Conservation (phyloP, 1,284 basidiomycete species). For the Ganoderma sinense region DNA sequence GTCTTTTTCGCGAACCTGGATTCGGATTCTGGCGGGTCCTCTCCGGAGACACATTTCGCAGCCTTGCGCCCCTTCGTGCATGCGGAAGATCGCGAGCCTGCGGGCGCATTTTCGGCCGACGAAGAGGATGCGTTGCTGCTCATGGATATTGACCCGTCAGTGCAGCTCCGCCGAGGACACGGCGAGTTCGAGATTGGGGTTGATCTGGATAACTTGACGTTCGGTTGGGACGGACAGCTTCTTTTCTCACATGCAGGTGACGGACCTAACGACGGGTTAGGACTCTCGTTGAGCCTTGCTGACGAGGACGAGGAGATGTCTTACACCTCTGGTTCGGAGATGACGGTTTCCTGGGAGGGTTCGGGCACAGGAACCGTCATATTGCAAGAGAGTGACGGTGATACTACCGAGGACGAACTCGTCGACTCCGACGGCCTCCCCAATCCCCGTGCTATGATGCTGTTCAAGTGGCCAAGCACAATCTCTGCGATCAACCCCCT, state of each 20-base stretch:
- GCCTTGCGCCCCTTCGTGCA: slow-evolving; percentile 39
- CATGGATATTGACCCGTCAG: slow-evolving; percentile 41
- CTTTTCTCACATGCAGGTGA: slow-evolving; percentile 26
- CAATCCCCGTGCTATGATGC: slow-evolving; percentile 74
- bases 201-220: slow-evolving; percentile 37
- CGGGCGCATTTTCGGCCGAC: slow-evolving; percentile 36
- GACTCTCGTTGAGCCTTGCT: slow-evolving; percentile 25
- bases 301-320: slow-evolving; percentile 41
- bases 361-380: slow-evolving; percentile 43
- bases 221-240: slow-evolving; percentile 39
- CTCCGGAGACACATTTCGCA: slow-evolving; percentile 42
- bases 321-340: slow-evolving; percentile 27
- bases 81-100: slow-evolving; percentile 36
- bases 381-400: slow-evolving; percentile 41
- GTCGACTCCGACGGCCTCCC: slow-evolving; percentile 75
- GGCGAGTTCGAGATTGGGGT: slow-evolving; percentile 41
- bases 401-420: slow-evolving; percentile 71
- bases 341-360: slow-evolving; percentile 44
- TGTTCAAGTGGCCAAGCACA: slow-evolving; percentile 68
- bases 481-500: slow-evolving; percentile 76
- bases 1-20: slow-evolving; percentile 78
- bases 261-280: slow-evolving; percentile 27
- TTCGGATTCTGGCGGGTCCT: slow-evolving; percentile 54
- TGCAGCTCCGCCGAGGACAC: slow-evolving; percentile 36
- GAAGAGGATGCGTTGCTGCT: slow-evolving; percentile 40